Evolutionary conservation across 768 basidiomycete species (phyloP).

Genomic region (Lentinus tigrinus): DNA sequence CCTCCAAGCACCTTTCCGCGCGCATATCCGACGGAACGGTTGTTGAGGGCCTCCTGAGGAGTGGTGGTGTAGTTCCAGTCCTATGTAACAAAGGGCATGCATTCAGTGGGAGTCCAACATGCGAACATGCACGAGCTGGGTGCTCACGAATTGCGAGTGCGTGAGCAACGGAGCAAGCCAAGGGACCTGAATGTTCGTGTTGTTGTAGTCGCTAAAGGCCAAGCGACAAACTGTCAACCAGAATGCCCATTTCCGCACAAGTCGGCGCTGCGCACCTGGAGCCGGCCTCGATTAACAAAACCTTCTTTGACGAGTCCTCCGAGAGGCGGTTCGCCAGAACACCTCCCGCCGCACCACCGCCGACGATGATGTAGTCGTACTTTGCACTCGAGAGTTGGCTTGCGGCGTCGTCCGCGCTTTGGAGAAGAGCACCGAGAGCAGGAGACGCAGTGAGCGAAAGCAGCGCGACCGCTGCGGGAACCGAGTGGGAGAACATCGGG

Average conservation of each 20-base stretch:
- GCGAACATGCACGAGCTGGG: not conserved
- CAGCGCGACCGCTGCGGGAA: not conserved
- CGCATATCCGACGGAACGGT: conserved; percentile 20
- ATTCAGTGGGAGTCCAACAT: not conserved
- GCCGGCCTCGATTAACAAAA: conserved; percentile 15
- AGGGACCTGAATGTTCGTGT: not conserved
- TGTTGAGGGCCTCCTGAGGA: conserved; percentile 18
- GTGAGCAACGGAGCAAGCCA: not conserved
- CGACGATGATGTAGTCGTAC: conserved; percentile 5
- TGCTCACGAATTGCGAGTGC: not conserved
- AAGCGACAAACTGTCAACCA: not conserved
- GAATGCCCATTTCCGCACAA: not conserved
- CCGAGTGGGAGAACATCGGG: not conserved
- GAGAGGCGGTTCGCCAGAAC: conserved; percentile 12
- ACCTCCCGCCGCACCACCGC: conserved; percentile 10
- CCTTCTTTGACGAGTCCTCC: conserved; percentile 2
- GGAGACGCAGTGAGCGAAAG: not conserved
- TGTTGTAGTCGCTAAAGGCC: not conserved
- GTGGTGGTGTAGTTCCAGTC: conserved; percentile 29
- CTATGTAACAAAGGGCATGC: not conserved
- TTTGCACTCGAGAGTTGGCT: not conserved
- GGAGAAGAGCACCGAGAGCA: not conserved
- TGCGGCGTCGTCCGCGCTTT: not conserved
- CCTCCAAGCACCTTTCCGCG: conserved; percentile 27
- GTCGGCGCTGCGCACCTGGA: not conserved